These are phyloP conservation scores for Naganishia friedmannii DNA, from an alignment of 768 basidiomycete genomes.

Conservation along the genomic window DNA sequence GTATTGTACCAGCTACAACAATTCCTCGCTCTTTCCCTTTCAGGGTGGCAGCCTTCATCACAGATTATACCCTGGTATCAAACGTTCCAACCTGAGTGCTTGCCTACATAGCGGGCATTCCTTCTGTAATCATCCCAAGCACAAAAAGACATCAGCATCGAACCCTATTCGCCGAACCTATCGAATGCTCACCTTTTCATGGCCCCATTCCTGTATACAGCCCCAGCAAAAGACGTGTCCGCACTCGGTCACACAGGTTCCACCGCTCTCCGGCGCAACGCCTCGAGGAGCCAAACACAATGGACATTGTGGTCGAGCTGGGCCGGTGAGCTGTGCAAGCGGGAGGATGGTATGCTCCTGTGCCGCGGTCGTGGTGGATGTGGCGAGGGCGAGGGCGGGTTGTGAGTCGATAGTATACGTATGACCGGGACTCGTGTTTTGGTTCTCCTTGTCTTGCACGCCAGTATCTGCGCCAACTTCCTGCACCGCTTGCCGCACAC, in stretches of 20 bases:
- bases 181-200: constrained; percentile 47
- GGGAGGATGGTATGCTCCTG: constrained; percentile 41
- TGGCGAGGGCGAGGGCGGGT: constrained; percentile 31
- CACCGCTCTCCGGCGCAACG: constrained; percentile 44
- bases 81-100: constrained; percentile 45
- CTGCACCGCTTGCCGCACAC: neutral
- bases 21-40: no score
- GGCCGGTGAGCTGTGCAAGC: constrained; percentile 30
- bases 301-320: constrained; percentile 45
- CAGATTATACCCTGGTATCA: constrained; percentile 49
- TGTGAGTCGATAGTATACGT: constrained; percentile 35
- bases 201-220: constrained; percentile 47
- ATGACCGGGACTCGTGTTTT: constrained; percentile 27
- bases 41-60: neutral
- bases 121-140: constrained; percentile 33
- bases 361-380: constrained; percentile 25
- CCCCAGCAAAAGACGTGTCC: constrained; percentile 53
- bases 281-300: constrained; percentile 48
- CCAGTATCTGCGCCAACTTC: neutral
- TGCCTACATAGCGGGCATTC: constrained; percentile 53
- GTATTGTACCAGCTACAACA: no score
- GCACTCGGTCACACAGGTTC: constrained; percentile 51
- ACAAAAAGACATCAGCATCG: neutral
- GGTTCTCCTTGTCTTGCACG: constrained; percentile 3
- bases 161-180: no score